Percentiles rank a stretch among this genome's conserved stretches.
phyloP scores from a whole-genome alignment of 192 early-diverging fungal genomes.

The Oehlia diaphana region DNA sequence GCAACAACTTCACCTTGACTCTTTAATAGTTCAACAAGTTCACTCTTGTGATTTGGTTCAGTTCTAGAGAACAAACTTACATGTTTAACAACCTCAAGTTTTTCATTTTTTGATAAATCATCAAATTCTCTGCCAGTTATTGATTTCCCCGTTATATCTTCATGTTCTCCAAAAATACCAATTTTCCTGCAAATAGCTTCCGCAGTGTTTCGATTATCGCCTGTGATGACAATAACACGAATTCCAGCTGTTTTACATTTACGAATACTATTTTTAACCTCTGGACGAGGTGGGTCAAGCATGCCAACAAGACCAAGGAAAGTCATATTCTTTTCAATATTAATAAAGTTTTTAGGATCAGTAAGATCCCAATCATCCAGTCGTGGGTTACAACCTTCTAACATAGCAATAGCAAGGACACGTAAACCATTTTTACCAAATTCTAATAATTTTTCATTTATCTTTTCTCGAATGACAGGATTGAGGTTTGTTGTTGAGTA shows the following conservation, averaged over 20 bases:
- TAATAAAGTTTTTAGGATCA: slow-evolving; percentile 65
- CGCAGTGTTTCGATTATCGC: slow-evolving; percentile 97
- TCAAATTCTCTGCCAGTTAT: slow-evolving; percentile 98
- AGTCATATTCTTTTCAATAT: slow-evolving; percentile 82
- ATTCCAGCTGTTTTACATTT: slow-evolving; percentile 94
- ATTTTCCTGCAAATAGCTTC: slow-evolving; percentile 94
- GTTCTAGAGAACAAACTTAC: slow-evolving; percentile 92
- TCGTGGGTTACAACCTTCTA: slow-evolving; percentile 65
- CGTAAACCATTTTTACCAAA: slow-evolving; percentile 86
- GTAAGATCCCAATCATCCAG: slow-evolving; percentile 48
- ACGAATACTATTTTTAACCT: slow-evolving; percentile 79
- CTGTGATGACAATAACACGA: slow-evolving; percentile 97
- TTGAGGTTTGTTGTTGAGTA: slow-evolving; percentile 53
- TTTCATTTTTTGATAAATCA: slow-evolving; percentile 71
- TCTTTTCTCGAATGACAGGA: slow-evolving; percentile 51
- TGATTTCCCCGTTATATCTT: slow-evolving; percentile 63
- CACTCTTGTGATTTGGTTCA: slow-evolving; percentile 93
- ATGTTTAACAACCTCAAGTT: slow-evolving; percentile 65
- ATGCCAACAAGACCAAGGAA: slow-evolving; percentile 96
- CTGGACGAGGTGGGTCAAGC: slow-evolving; percentile 96
- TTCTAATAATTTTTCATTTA: slow-evolving; percentile 66
- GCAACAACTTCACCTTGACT: slow-evolving; percentile 80
- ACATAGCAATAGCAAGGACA: slow-evolving; percentile 87
- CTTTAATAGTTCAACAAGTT: slow-evolving; percentile 92
- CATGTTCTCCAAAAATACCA: slow-evolving; percentile 79